Evolutionary conservation across 73 alveolate species (phyloP).

Genomic region (Tetrahymena borealis): DNA sequence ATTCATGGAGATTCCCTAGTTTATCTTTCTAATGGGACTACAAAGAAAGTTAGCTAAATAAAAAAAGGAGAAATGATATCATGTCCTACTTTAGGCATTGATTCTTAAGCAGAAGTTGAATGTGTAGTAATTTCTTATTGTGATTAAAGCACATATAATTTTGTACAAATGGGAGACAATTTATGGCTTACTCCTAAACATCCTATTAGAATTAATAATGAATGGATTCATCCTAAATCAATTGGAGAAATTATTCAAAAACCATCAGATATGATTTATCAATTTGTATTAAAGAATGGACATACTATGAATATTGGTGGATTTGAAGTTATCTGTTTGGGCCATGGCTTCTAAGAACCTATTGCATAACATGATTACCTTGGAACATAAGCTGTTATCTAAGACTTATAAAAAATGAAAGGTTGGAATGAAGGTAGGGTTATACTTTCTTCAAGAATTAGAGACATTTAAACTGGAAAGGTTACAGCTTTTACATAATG

Average conservation of each 20-base stretch:
- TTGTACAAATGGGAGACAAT: not conserved
- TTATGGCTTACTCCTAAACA: not conserved
- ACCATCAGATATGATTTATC: not conserved
- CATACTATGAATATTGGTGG: not conserved
- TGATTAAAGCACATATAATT: not conserved
- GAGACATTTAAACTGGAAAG: not conserved
- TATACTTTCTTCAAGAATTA: not conserved
- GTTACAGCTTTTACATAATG: not conserved
- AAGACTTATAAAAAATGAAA: not conserved
- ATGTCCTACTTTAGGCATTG: not conserved
- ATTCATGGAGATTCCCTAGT: not conserved
- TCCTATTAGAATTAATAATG: not conserved
- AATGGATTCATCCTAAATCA: not conserved
- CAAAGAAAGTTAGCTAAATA: not conserved
- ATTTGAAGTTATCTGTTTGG: not conserved
- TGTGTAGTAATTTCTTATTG: not conserved
- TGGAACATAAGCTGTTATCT: not conserved
- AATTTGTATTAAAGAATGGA: not conserved
- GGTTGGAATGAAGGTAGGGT: not conserved
- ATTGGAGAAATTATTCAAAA: not conserved
- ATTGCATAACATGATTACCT: not conserved
- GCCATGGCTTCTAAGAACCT: not conserved
- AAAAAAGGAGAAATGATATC: slow-evolving; percentile 1
- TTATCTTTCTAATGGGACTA: not conserved
- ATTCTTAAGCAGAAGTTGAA: not conserved